Evolutionary conservation across 805 yeast genomes (phyloP).

Genomic region (Barnettozyma siamensis): DNA sequence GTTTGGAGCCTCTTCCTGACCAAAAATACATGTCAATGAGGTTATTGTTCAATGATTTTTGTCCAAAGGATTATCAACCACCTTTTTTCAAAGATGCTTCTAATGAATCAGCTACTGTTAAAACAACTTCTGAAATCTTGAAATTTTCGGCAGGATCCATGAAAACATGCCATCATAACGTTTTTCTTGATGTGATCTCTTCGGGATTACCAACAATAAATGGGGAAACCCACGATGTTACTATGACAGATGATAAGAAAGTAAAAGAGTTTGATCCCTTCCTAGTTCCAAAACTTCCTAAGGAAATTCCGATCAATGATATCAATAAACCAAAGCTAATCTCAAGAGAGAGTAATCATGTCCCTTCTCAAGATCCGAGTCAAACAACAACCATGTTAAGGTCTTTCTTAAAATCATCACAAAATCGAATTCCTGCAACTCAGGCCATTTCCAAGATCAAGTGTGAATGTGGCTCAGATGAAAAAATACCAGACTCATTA

Average conservation of each 20-base stretch:
- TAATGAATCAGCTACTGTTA: constrained; percentile 30
- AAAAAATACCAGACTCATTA: constrained; percentile 12
- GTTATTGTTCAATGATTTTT: constrained; percentile 41
- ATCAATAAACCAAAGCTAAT: background rate
- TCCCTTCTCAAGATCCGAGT: constrained; percentile 15
- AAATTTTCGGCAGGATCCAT: constrained; percentile 26
- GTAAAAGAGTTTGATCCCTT: constrained; percentile 20
- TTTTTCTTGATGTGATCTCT: constrained; percentile 28
- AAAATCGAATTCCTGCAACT: constrained; percentile 24
- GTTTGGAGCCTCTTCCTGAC: constrained; percentile 44
- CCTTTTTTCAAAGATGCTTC: constrained; percentile 40
- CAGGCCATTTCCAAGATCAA: constrained; percentile 18
- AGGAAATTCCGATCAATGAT: background rate
- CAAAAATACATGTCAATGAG: constrained; percentile 43
- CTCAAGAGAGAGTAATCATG: background rate
- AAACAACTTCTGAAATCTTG: constrained; percentile 11
- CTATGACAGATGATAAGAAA: constrained; percentile 2
- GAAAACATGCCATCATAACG: constrained; percentile 28
- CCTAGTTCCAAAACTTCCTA: constrained; percentile 7
- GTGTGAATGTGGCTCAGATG: constrained; percentile 28
- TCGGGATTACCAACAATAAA: constrained; percentile 9
- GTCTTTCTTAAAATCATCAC: constrained; percentile 24
- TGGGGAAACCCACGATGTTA: background rate
- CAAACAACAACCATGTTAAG: constrained; percentile 31
- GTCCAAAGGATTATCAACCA: constrained; percentile 47